These are phyloP conservation scores for Arthromyces matolae DNA, from an alignment of 768 basidiomycete genomes.

Conservation along the genomic window DNA sequence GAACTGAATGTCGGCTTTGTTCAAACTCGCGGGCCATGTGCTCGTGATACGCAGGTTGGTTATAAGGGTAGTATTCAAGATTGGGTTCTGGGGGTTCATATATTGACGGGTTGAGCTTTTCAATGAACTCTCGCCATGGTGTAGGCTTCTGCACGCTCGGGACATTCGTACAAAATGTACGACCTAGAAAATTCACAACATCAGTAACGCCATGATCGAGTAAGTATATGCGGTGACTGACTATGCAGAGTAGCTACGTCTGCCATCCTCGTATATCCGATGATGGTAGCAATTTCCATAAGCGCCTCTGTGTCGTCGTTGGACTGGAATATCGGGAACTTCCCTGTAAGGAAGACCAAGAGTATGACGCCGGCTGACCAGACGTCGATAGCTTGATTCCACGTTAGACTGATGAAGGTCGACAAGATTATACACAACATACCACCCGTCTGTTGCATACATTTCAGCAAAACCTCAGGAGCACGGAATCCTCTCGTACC, in stretches of 20 bases:
- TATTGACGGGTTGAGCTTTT: conserved; percentile 71
- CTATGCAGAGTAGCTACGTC: conserved; percentile 85
- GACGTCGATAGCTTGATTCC: conserved; percentile 81
- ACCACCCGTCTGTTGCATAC: conserved; percentile 91
- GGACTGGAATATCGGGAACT: conserved; percentile 93
- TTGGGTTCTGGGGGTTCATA: conserved; percentile 49
- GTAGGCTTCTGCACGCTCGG: conserved; percentile 70
- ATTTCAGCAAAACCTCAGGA: conserved; percentile 94
- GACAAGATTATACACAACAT: conserved; percentile 20
- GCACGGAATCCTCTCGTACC: conserved; percentile 97
- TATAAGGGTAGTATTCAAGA: conserved; percentile 54
- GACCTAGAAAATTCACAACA: conserved; percentile 52
- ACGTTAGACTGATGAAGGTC: conserved; percentile 1
- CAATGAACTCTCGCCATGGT: conserved; percentile 71
- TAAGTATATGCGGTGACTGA: conserved; percentile 37
- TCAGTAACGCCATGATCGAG: no score
- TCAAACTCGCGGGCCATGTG: conserved; percentile 19
- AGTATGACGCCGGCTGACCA: conserved; percentile 95
- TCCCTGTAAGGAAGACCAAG: conserved; percentile 85
- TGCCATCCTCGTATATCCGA: conserved; percentile 83
- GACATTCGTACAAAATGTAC: conserved; percentile 87
- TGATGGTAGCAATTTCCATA: conserved; percentile 88
- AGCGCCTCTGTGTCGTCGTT: conserved; percentile 93
- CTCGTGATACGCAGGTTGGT: conserved; percentile 22
- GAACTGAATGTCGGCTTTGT: conserved; percentile 19